Percentiles rank a stretch among this genome's conserved stretches.
These are phyloP conservation scores for Yamagishiella unicocca DNA, from an alignment of 139 green algal genomes.

Conservation along the genomic window DNA sequence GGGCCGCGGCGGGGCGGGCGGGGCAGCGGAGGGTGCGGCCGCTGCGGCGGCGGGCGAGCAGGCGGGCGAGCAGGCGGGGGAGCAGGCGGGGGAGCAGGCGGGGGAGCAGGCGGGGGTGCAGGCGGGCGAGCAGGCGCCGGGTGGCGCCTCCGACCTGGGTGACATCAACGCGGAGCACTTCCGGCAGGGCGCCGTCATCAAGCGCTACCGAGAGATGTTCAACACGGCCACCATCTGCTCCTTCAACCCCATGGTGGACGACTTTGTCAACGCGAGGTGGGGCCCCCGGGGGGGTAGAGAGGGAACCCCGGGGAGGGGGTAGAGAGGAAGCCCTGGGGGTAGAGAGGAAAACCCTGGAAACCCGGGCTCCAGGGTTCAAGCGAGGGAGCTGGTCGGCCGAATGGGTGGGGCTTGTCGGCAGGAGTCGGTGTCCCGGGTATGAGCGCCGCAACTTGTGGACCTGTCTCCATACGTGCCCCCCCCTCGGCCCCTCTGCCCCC, in stretches of 20 bases:
- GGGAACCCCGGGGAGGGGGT: background rate
- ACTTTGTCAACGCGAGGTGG: slow-evolving; percentile 87
- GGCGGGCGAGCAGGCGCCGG: background rate
- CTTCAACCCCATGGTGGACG: slow-evolving; percentile 91
- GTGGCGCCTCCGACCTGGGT: background rate
- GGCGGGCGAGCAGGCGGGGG: background rate
- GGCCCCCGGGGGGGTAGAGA: background rate
- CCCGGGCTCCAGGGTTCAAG: too few relatives aligned
- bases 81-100: background rate
- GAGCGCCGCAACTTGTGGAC: background rate
- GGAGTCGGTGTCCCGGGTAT: background rate
- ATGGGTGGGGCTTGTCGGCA: too few relatives aligned
- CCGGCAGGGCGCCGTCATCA: slow-evolving; percentile 70
- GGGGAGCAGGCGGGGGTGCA: background rate
- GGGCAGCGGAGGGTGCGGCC: background rate
- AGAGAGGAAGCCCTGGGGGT: background rate
- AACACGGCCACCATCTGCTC: slow-evolving; percentile 64
- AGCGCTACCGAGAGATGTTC: slow-evolving; percentile 61
- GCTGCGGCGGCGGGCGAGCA: background rate
- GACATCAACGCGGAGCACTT: slow-evolving; percentile 49
- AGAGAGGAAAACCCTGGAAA: too few relatives aligned
- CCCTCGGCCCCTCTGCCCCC: too few relatives aligned
- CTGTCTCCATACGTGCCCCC: background rate
- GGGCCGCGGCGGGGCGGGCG: background rate
- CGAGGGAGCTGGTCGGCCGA: too few relatives aligned